phyloP scores from a whole-genome alignment of 148 eudicot genomes.

The Nepenthes gracilis region DNA sequence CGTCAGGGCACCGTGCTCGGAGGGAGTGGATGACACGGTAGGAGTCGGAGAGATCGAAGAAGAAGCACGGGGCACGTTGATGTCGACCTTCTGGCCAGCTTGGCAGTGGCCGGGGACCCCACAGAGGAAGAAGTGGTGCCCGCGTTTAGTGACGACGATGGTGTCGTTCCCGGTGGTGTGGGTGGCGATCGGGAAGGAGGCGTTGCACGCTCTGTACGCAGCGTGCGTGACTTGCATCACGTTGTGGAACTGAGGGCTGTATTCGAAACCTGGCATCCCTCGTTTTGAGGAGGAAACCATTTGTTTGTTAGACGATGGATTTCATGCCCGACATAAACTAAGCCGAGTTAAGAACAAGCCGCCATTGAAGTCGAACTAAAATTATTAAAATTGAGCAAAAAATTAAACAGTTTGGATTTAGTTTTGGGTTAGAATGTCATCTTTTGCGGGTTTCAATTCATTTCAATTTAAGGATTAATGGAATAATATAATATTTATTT shows the following conservation, averaged over 20 bases:
- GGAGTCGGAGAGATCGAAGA: conserved; percentile 30
- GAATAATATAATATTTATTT: too few species aligned
- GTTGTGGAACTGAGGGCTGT: conserved; percentile 79
- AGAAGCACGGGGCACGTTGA: conserved; percentile 28
- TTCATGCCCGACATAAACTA: neutral
- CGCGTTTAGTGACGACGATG: conserved; percentile 38
- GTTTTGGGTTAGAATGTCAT: too few species aligned
- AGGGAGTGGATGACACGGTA: conserved; percentile 18
- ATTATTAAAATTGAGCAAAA: too few species aligned
- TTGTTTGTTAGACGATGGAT: neutral
- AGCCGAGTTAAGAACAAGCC: neutral
- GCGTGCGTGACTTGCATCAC: conserved; percentile 83
- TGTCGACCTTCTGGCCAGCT: conserved; percentile 68
- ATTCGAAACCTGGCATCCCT: conserved; percentile 45
- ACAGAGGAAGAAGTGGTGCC: conserved; percentile 79
- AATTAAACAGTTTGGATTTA: too few species aligned
- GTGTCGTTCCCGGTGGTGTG: conserved; percentile 77
- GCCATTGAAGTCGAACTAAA: too few species aligned
- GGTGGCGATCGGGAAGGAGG: conserved; percentile 60
- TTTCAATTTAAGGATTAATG: too few species aligned
- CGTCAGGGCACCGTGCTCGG: conserved; percentile 11
- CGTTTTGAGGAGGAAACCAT: neutral
- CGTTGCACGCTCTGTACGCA: conserved; percentile 59
- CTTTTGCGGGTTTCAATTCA: too few species aligned
- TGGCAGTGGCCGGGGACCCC: conserved; percentile 85